phyloP scores from a whole-genome alignment of 2,329 filamentous ascomycete species.

The Aspergillus neotritici region DNA sequence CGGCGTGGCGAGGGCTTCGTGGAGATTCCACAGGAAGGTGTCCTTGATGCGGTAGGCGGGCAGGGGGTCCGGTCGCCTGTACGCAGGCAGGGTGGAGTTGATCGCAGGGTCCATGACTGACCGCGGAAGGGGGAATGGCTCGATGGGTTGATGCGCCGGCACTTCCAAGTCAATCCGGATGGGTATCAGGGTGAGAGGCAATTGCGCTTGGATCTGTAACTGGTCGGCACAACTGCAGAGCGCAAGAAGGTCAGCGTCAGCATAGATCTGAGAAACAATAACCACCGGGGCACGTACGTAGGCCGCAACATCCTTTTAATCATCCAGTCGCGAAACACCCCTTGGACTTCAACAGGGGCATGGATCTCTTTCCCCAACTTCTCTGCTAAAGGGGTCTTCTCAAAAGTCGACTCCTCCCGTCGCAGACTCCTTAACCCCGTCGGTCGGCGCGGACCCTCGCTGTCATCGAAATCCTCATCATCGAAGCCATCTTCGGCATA shows the following conservation, averaged over 20 bases:
- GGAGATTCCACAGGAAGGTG: conserved; percentile 95
- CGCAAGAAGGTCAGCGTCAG: conserved; percentile 8
- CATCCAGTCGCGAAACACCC: conserved; percentile 96
- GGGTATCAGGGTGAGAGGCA: conserved; percentile 86
- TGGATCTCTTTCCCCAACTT: conserved; percentile 78
- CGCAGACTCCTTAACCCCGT: conserved; percentile 79
- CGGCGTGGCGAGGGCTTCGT: conserved; percentile 88
- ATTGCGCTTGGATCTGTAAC: conserved; percentile 60
- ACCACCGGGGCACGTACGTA: conserved; percentile 31
- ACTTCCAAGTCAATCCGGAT: conserved; percentile 96
- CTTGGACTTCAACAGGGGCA: conserved; percentile 75
- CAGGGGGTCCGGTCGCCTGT: conserved; percentile 71
- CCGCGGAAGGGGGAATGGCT: conserved; percentile 44
- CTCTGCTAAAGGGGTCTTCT: conserved; percentile 61
- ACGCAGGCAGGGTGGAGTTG: conserved; percentile 68
- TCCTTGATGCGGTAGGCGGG: conserved; percentile 86
- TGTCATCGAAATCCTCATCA: conserved; percentile 56
- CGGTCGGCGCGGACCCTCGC: conserved; percentile 64
- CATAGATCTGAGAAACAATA: conserved; percentile 4
- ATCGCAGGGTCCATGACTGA: conserved; percentile 37
- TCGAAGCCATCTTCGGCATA: conserved; percentile 96
- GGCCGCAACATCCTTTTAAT: conserved; percentile 56
- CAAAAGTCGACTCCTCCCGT: conserved; percentile 64
- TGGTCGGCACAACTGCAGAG: conserved; percentile 50
- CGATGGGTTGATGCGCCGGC: conserved; percentile 55